phyloP scores from a whole-genome alignment of 2,329 filamentous ascomycete species.

The Magnaporthiopsis poae region DNA sequence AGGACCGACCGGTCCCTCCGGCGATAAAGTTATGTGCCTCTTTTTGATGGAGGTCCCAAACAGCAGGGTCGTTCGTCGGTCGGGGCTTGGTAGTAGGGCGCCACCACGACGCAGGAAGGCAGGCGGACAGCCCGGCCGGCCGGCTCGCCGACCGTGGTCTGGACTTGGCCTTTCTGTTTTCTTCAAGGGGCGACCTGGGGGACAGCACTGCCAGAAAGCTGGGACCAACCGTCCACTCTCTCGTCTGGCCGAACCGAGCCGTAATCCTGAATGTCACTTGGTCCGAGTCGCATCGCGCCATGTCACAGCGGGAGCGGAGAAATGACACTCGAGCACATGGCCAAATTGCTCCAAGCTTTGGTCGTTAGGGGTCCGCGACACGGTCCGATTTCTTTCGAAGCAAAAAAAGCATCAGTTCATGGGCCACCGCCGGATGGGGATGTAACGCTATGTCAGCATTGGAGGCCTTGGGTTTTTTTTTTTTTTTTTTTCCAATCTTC shows the following conservation, averaged over 20 bases:
- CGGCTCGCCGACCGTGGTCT: not conserved
- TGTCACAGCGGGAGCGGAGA: conserved; percentile 7
- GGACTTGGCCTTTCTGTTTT: not conserved
- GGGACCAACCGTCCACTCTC: not conserved
- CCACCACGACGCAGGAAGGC: too few species aligned
- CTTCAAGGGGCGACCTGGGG: not conserved
- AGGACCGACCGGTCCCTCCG: not conserved
- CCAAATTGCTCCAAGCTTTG: not conserved
- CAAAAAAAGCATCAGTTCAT: not conserved
- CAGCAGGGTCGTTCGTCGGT: too few species aligned
- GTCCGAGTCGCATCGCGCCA: not conserved
- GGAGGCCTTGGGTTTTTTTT: not conserved
- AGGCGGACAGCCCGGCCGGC: too few species aligned
- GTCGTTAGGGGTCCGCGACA: not conserved
- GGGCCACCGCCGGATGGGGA: not conserved
- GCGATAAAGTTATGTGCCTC: not conserved
- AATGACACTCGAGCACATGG: conserved; percentile 7
- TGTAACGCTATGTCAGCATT: too few species aligned
- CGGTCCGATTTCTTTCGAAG: not conserved
- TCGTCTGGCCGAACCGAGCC: not conserved
- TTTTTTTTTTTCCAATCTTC: not conserved
- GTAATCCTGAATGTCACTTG: not conserved
- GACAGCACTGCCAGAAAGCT: not conserved
- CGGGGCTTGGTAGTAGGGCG: too few species aligned
- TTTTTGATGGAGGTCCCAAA: not conserved